Base-by-base conservation (phyloP, 2,329 filamentous ascomycete species). In the Alternaria sp. region DNA sequence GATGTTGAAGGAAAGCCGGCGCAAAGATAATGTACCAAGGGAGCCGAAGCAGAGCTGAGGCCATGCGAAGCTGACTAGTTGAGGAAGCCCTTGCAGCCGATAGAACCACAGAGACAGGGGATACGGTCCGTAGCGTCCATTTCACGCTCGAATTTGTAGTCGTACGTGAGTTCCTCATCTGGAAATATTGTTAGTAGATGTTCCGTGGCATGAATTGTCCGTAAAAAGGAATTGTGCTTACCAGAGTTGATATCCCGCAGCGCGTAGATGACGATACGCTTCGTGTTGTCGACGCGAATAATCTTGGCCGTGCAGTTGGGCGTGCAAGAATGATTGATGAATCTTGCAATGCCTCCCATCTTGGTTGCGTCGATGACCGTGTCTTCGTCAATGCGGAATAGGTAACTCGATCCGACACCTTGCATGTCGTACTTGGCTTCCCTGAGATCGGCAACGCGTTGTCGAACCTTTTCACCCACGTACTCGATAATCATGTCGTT, bases 401-500 rank as follows among this genome's bases (percentile, higher is more conserved):
- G 87, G 80, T 99, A 99, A 78, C 93, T 97, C 81, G 93, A 97
- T 62, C 96, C 96, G 68, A 99, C 97, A 55, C 96, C 96, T 77
- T 96, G 97, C 84, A 96, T 95, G 68, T 97, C 88, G 80, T 99
- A 99, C 63, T 91, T 89, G 69, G 90, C 89, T 83, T 99, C 96
- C 60, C 96, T 91, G 77, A 98, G 89, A 80, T 99, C 96, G n/a
- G 96, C 94, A 64, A 99, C 96, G 76, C 96, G 93, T 81, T 99
- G 96, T 61, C 96, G 89, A 40, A 99, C 93, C 80, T 97, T 96
- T 82, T 99, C 96, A 64, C 96, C 96, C 11, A 99, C 96, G 78
- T 99, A 99, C 82, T 99, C 96, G 76, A 99, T 99, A 78, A 99
- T 99, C 93, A 99, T 97, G 81, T 99, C 96, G 79, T 97, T 96